Conservation (phyloP, 129 eudicot genomes). For the Lonicera japonica region DNA sequence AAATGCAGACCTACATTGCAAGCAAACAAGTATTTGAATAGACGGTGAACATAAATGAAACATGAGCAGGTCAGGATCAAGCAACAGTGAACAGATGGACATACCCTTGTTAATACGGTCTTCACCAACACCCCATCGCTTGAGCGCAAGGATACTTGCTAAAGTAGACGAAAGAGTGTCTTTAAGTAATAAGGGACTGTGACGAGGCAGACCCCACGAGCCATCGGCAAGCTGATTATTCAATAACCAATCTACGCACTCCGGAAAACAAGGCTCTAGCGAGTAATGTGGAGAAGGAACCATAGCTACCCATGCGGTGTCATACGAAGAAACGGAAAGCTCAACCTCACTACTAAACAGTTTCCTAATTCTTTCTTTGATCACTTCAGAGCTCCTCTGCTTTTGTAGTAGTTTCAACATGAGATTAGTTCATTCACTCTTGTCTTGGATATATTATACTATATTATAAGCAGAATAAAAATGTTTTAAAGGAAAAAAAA, state of each 20-base stretch:
- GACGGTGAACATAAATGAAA: constrained; percentile 8
- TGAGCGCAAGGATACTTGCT: constrained; percentile 74
- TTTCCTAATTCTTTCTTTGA: constrained; percentile 50
- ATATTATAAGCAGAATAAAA: neutral
- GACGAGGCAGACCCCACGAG: constrained; percentile 73
- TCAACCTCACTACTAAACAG: constrained; percentile 41
- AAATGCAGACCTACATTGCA: constrained; percentile 54
- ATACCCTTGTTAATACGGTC: constrained; percentile 56
- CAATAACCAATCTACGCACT: constrained; percentile 62
- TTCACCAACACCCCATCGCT: constrained; percentile 74
- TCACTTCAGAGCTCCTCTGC: constrained; percentile 49
- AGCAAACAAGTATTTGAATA: neutral
- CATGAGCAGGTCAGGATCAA: neutral
- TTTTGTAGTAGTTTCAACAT: neutral
- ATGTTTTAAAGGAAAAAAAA: no score
- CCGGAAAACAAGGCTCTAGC: constrained; percentile 52
- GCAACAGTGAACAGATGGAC: no score
- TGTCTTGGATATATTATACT: no score
- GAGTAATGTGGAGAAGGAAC: constrained; percentile 64
- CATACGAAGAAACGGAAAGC: constrained; percentile 70
- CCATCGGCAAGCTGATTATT: constrained; percentile 80
- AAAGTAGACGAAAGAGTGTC: constrained; percentile 71
- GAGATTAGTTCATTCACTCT: neutral
- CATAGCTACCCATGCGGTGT: constrained; percentile 99
- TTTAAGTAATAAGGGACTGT: constrained; percentile 37